Conservation (phyloP, 805 yeast species). For the Huiozyma sinensis region DNA sequence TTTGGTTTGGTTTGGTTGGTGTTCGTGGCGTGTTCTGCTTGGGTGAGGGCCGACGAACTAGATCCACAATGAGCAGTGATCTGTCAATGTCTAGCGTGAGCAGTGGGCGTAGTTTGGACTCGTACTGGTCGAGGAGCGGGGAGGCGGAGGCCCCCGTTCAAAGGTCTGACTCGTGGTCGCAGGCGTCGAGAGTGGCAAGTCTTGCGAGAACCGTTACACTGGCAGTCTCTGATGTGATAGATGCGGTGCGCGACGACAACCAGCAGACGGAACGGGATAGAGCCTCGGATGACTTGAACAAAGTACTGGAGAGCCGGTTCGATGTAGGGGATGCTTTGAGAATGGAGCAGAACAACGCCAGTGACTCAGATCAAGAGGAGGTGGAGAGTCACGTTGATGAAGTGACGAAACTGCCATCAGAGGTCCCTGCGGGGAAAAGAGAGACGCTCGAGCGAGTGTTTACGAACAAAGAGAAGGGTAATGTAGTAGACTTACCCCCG, state of each 20-base stretch:
- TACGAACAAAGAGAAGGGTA: slow-evolving; percentile 29
- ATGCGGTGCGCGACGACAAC: slow-evolving; percentile 19
- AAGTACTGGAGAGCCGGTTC: slow-evolving; percentile 15
- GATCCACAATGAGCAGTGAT: too few species aligned
- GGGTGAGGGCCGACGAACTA: too few species aligned
- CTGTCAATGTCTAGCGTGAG: too few species aligned
- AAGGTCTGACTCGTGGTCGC: background rate
- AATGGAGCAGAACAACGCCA: slow-evolving; percentile 8
- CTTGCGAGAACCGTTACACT: slow-evolving; percentile 8
- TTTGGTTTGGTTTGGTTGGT: too few species aligned
- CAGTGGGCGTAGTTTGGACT: background rate
- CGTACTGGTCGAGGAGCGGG: background rate
- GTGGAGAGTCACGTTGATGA: background rate
- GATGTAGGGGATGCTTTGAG: slow-evolving; percentile 25
- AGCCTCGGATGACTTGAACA: slow-evolving; percentile 8
- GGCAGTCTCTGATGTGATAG: slow-evolving; percentile 10
- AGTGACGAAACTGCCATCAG: background rate
- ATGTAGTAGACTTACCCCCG: slow-evolving; percentile 32
- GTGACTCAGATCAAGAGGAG: background rate
- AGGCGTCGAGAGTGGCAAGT: slow-evolving; percentile 2
- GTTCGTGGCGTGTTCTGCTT: too few species aligned
- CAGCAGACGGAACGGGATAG: slow-evolving; percentile 9
- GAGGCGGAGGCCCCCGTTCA: too few species aligned
- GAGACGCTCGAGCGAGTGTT: slow-evolving; percentile 23
- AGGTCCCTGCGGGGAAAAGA: background rate